Conservation (phyloP, 2,329 filamentous ascomycete species). For the Lachnellula subtilissima region DNA sequence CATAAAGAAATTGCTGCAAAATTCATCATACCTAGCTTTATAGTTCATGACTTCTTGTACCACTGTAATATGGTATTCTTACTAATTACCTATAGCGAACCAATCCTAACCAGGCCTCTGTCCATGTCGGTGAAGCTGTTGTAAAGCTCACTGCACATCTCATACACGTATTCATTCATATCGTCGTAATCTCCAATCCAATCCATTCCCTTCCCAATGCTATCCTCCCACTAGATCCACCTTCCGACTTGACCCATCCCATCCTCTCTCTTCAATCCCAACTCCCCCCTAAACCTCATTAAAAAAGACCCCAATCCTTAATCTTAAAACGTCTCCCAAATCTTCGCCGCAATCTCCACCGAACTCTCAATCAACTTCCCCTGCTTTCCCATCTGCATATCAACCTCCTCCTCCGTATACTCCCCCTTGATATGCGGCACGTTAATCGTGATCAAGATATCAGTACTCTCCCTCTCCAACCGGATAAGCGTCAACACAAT, state of each 20-base stretch:
- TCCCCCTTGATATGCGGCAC: slow-evolving; percentile 76
- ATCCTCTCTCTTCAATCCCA: neutral
- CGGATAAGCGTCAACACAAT: slow-evolving; percentile 75
- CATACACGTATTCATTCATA: neutral
- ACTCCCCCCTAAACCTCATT: slow-evolving; percentile 27
- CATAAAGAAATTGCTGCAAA: too few relatives aligned
- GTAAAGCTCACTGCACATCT: neutral
- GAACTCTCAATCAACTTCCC: slow-evolving; percentile 65
- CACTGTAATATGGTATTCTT: neutral
- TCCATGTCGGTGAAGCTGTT: too few relatives aligned
- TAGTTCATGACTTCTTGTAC: neutral
- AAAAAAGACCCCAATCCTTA: slow-evolving; percentile 75
- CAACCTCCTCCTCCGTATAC: slow-evolving; percentile 68
- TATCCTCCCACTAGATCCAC: neutral
- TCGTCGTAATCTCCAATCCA: neutral
- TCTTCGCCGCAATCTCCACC: slow-evolving; percentile 60
- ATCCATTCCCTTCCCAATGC: neutral
- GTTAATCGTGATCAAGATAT: slow-evolving; percentile 82
- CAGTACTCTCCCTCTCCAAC: slow-evolving; percentile 69
- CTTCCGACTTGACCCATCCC: neutral
- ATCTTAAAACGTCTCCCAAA: slow-evolving; percentile 76
- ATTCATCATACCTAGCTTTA: too few relatives aligned
- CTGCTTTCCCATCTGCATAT: slow-evolving; percentile 59
- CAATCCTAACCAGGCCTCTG: neutral
- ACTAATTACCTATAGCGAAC: neutral